These are phyloP conservation scores for Tilletia walkeri DNA, from an alignment of 1,284 basidiomycete genomes.

Conservation along the genomic window DNA sequence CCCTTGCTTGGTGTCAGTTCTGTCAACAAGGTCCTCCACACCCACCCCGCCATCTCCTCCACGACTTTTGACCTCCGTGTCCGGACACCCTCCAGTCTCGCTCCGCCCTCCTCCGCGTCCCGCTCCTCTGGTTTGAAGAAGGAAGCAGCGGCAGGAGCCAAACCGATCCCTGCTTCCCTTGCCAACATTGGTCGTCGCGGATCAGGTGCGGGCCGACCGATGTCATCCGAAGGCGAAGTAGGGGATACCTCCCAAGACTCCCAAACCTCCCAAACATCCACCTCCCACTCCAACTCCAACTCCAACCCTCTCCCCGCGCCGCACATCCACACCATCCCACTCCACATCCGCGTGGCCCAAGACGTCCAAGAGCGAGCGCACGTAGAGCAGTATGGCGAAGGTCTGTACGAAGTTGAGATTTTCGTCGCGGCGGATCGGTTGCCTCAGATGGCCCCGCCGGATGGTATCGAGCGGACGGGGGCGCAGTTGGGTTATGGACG, in stretches of 20 bases:
- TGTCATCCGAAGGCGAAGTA: too few relatives aligned
- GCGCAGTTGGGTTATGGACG: not conserved
- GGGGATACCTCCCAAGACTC: conserved; percentile 22
- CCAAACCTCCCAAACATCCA: conserved; percentile 21
- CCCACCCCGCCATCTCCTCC: not conserved
- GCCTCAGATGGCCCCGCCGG: conserved; percentile 28
- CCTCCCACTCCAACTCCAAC: conserved; percentile 20
- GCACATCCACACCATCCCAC: conserved; percentile 19
- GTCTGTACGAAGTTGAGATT: conserved; percentile 36
- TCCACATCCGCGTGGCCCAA: conserved; percentile 31
- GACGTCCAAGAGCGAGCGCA: conserved; percentile 32
- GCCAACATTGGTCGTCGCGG: conserved; percentile 20
- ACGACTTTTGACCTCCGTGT: conserved; percentile 8
- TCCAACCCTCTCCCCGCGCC: conserved; percentile 18
- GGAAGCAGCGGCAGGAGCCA: too few relatives aligned
- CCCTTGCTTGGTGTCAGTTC: not conserved
- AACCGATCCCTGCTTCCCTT: conserved; percentile 25
- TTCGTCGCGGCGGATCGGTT: conserved; percentile 33
- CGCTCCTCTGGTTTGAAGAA: conserved; percentile 7
- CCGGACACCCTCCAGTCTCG: conserved; percentile 15
- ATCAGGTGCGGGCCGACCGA: too few relatives aligned
- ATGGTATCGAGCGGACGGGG: conserved; percentile 26
- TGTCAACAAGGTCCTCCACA: conserved; percentile 16
- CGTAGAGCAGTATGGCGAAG: conserved; percentile 34
- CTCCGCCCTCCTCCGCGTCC: conserved; percentile 14